These are phyloP conservation scores for Biscogniauxia sp. DNA, from an alignment of 2,329 filamentous ascomycete species.

Conservation along the genomic window DNA sequence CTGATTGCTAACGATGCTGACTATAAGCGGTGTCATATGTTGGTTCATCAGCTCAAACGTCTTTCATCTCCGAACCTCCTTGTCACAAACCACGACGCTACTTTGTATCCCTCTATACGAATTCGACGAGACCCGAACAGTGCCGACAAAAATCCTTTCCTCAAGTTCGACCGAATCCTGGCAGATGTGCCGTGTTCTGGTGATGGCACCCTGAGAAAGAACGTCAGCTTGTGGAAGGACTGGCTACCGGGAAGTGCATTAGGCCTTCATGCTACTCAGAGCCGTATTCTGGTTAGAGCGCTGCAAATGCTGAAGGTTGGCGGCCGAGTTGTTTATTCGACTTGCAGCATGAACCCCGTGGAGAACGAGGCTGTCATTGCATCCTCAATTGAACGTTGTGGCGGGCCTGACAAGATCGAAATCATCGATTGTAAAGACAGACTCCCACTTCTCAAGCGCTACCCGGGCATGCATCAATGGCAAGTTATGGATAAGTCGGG, in stretches of 20 bases:
- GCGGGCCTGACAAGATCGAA: conserved; percentile 75
- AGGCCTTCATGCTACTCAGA: conserved; percentile 82
- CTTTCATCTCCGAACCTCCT: conserved; percentile 94
- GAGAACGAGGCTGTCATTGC: conserved; percentile 94
- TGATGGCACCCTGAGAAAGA: conserved; percentile 92
- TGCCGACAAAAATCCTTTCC: conserved; percentile 62
- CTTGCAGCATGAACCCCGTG: conserved; percentile 97
- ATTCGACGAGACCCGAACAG: conserved; percentile 62
- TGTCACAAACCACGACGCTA: conserved; percentile 97
- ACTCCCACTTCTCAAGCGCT: conserved; percentile 73
- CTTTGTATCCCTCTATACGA: conserved; percentile 88
- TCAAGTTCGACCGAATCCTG: conserved; percentile 95
- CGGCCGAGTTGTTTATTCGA: conserved; percentile 93
- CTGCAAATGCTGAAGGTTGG: conserved; percentile 96
- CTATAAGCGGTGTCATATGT: conserved; percentile 94
- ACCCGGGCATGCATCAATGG: conserved; percentile 77
- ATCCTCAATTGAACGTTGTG: conserved; percentile 85
- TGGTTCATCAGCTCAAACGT: conserved; percentile 96
- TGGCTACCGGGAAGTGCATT: conserved; percentile 88
- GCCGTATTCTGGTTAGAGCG: conserved; percentile 85
- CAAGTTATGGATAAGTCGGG: conserved; percentile 86
- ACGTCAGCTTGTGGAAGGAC: conserved; percentile 89
- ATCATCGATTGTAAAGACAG: conserved; percentile 80
- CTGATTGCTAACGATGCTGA: conserved; percentile 95
- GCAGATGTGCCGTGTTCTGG: conserved; percentile 97